Evolutionary conservation across 2,329 filamentous ascomycete species (phyloP), one percentile per base, ranked within the genome.

Genomic region (Fusarium pseudograminearum): DNA sequence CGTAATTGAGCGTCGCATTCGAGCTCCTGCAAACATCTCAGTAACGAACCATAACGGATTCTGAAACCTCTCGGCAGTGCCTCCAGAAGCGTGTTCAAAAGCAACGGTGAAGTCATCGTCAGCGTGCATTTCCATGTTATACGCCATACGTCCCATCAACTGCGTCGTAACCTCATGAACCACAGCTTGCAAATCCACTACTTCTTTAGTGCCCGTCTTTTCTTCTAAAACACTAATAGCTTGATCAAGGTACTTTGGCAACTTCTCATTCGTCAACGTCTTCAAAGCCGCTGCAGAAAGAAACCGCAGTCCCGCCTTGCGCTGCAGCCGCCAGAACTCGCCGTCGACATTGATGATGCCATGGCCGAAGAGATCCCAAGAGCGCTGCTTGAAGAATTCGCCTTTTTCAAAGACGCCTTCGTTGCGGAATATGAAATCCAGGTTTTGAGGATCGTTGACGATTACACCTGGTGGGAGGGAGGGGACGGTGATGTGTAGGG

Each of bases 341-440:
- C 89, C 89, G 64, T 90, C 89, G 28, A 85, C 85, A 69, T 91
- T 91, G 77, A 91, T 90, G 69, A 91, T 91, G 28, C 89, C 89
- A 68, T 88, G 83, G 2, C 87, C 89, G 65, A 91, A 91, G 1
- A 91, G 78, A 73, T 90, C 89, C 83, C 85, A 86, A 0, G 88
- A 86, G 38, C 87, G 82, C 20, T 79, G 78, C 68, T 87, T 88
- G 73, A 91, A 87, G 66, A 91, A 90, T 3, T 82, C 80, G 16
- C 89, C 89, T 72, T 91, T 91, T 46, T 83, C 81, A 72, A 91
- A 90, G 15, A 87, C 76, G 14, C 82, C 83, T 72, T 90, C 87
- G 63, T 89, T 83, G 74, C 85, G 88, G 71, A 90, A 85, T 31
- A 91, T 84, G 69, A 83, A 90, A 34, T 90, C 89, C 2, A 91